Conservation (phyloP, 2,329 filamentous ascomycete species). For the Epichloe glyceriae region DNA sequence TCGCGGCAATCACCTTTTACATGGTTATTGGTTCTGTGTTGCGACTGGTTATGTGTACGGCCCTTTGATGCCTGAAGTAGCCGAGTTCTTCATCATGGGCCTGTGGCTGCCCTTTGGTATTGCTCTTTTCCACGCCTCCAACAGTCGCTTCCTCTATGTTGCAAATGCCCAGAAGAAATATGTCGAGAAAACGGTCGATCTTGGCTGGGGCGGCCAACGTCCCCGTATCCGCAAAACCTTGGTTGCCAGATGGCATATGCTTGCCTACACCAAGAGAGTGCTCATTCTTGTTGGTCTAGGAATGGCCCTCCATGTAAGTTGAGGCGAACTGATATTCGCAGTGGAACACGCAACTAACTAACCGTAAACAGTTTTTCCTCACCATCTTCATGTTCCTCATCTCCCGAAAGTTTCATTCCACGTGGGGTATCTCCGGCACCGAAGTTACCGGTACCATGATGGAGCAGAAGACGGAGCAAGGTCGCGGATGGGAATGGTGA, state of each 20-base stretch:
- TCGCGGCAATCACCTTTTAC: constrained; percentile 27
- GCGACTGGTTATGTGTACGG: constrained; percentile 26
- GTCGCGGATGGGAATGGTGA: constrained; percentile 53
- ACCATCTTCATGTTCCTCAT: constrained; percentile 48
- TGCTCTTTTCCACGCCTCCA: constrained; percentile 52
- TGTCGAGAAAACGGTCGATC: constrained; percentile 10
- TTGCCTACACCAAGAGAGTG: constrained; percentile 36
- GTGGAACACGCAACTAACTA: not conserved
- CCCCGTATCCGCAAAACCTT: constrained; percentile 15
- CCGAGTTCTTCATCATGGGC: constrained; percentile 56
- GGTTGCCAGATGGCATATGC: constrained; percentile 22
- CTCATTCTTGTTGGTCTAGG: constrained; percentile 37
- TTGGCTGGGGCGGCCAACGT: constrained; percentile 5
- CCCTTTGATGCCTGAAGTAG: constrained; percentile 32
- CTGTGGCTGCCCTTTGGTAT: constrained; percentile 52
- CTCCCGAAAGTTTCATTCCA: constrained; percentile 51
- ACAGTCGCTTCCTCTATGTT: constrained; percentile 46
- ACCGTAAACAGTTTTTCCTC: constrained; percentile 35
- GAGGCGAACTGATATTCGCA: not conserved
- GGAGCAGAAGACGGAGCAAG: constrained; percentile 32
- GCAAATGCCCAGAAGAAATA: constrained; percentile 40
- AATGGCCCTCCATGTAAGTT: constrained; percentile 41
- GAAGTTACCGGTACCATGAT: constrained; percentile 44
- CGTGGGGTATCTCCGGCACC: constrained; percentile 47
- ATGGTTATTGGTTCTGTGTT: constrained; percentile 30